phyloP scores from a whole-genome alignment of 2,329 filamentous ascomycete genomes.

The Aspergillus pseudoglaucus region DNA sequence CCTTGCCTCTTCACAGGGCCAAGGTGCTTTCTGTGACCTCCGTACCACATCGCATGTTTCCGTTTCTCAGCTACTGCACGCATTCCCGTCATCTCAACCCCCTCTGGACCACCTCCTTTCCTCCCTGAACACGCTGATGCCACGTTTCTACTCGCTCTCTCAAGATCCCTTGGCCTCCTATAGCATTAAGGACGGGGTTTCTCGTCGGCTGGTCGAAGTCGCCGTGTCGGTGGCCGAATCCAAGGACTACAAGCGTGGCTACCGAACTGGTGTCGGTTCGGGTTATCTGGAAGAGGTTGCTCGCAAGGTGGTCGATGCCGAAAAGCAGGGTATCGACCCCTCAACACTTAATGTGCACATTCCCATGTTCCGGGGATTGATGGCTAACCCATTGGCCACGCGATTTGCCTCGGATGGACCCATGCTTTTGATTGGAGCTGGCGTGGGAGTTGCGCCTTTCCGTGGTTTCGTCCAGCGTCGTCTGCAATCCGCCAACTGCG shows the following conservation, averaged over 20 bases:
- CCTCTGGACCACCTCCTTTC: constrained; percentile 76
- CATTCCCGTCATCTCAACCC: constrained; percentile 87
- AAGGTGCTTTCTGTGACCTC: constrained; percentile 88
- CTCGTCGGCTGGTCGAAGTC: constrained; percentile 80
- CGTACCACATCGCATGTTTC: constrained; percentile 83
- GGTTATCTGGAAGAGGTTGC: constrained; percentile 90
- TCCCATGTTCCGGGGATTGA: constrained; percentile 97
- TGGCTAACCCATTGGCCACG: constrained; percentile 90
- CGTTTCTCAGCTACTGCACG: constrained; percentile 75
- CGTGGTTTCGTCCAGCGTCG: constrained; percentile 93
- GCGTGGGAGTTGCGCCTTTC: constrained; percentile 95
- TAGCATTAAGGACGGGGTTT: constrained; percentile 60
- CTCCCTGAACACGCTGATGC: constrained; percentile 82
- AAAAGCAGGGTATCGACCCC: constrained; percentile 51
- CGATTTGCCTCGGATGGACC: constrained; percentile 91
- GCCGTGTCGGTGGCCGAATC: constrained; percentile 94
- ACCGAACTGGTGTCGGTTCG: constrained; percentile 78
- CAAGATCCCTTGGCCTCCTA: constrained; percentile 85
- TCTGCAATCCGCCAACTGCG: constrained; percentile 88
- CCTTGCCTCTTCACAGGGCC: constrained; percentile 82
- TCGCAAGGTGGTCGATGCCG: constrained; percentile 61
- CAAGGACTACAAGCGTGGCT: constrained; percentile 65
- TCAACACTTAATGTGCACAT: constrained; percentile 61
- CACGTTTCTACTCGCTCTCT: constrained; percentile 94
- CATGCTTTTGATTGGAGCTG: constrained; percentile 95